Evolutionary conservation across 106 monocot genomes (phyloP), one percentile per base, ranked within the genome.

Genomic region (Dactylorhiza incarnata): DNA sequence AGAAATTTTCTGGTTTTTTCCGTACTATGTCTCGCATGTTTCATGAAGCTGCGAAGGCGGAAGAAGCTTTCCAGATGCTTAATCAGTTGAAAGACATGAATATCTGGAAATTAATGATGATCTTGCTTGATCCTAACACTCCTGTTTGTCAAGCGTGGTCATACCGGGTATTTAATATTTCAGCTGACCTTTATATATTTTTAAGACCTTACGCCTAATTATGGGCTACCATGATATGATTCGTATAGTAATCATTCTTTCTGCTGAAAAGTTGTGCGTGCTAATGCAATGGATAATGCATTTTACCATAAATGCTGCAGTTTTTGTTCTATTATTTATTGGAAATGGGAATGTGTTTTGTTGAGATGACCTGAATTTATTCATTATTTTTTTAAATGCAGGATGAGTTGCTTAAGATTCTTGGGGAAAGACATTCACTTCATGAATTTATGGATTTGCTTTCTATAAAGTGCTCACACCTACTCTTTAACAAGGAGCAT

Each of bases 401-500:
- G 99, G 99, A 78, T 81, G 94, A 99, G 3, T 82, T 99, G 78
- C 91, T 94, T 58, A 94, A 76, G 80, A 90, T 94, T 71, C 87
- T 99, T 70, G 94, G 91, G 48, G 94, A 99, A 47, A 91, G 83
- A 52, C 89, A 99, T 77, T 84, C 86, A 14, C 87, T 99, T 55
- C 82, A 87, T 85, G 94, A 91, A 68, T 99, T 99, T 81, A 85
- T 92, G 88, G 83, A 73, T n/a, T 81, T 78, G 78, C 86, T 99
- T 55, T 75, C 91, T n/a, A 70, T 89, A 54, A 94, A 86, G 81
- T 94, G 99, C 82, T 99, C 99, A 72, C 88, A 89, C 85, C 74
- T 91, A 50, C 83, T 99, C 46, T 88, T 99, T 80, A 94, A 92
- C 73, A 91, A 86, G 85, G 99, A 94, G 45, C 81, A 80, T 80